Evolutionary conservation across 495 filamentous ascomycete species (phyloP).

Genomic region (Talaromyces trachyspermus): DNA sequence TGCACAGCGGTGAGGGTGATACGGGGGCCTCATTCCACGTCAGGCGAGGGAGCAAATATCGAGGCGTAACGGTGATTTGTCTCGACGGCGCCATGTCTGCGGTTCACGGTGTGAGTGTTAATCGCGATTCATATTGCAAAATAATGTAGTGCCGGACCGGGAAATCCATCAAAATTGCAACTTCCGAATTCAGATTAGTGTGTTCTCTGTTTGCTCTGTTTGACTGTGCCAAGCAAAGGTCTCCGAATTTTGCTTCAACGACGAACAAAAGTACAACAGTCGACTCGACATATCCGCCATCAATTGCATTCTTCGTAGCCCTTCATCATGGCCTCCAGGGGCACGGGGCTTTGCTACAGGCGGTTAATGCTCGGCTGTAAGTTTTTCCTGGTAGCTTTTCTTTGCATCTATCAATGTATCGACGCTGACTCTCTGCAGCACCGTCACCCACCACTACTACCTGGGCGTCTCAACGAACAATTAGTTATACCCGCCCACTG

Average conservation of each 20-base stretch:
- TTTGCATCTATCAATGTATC: background rate
- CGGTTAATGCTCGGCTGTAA: constrained; percentile 36
- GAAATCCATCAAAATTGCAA: too few species aligned
- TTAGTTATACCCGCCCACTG: constrained; percentile 27
- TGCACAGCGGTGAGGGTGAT: constrained; percentile 25
- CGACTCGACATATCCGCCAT: background rate
- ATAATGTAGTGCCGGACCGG: background rate
- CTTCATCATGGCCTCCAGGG: constrained; percentile 34
- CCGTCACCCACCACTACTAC: constrained; percentile 7
- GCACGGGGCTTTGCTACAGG: constrained; percentile 29
- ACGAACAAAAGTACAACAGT: background rate
- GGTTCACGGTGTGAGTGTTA: too few species aligned
- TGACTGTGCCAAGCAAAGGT: constrained; percentile 3
- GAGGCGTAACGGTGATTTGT: constrained; percentile 4
- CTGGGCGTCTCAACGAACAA: constrained; percentile 33
- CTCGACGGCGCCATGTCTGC: constrained; percentile 9
- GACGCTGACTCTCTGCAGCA: constrained; percentile 6
- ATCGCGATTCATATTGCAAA: background rate
- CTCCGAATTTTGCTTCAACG: constrained; percentile 2
- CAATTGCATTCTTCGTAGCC: background rate
- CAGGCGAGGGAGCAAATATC: constrained; percentile 34
- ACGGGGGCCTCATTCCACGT: constrained; percentile 39
- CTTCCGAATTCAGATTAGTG: too few species aligned
- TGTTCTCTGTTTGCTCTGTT: background rate
- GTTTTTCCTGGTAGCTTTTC: constrained; percentile 1